Base-by-base conservation (phyloP, 164 flowering plant species). In the Piper betle region DNA sequence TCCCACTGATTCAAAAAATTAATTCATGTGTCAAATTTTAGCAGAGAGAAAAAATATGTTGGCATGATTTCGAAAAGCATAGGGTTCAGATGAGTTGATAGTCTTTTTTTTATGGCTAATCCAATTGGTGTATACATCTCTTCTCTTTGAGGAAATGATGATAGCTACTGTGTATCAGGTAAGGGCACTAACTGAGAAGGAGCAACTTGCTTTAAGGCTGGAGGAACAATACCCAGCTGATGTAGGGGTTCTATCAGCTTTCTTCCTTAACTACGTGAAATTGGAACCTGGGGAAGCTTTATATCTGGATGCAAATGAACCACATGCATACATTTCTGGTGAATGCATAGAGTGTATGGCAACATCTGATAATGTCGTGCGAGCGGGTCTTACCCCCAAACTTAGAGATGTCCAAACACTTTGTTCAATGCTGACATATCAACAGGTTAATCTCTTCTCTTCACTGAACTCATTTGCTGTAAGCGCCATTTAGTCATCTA, bases 311-410 rank as follows among this genome's bases (percentile, higher is more conserved):
- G 85, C 97, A 67, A 88, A 93, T 64, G 99, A 90, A 71, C 96
- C 91, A 18, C 97, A 94, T 74, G 97, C 99, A 17, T 94, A 91
- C 66, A 40, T 94, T 38, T 66, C 37, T 54, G 97, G 99, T 17
- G 97, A 93, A 6, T 90, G 97, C 67, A 62, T 90, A 6, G 99
- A 93, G 63, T 85, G 92, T 74, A 93, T 90, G 97, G 98, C 97
- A 41, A 79, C 98, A 46, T 90, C 98, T 37, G 96, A 93, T 76
- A 93, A 93, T 81, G 98, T 90, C 66, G 92, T 90, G 3, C 83
- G 98, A 33, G 98, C 99, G 33, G 99, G 99, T 65, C 95, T 94
- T 55, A 94, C 99, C 38, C 85, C 93, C 5, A 94, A 94, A 74
- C 69, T 71, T 25, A 81, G 88, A 25, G 96, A 94, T 74, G 82